These are phyloP conservation scores for Mucor indicus DNA, from an alignment of 371 early-diverging fungal genomes.

Conservation along the genomic window DNA sequence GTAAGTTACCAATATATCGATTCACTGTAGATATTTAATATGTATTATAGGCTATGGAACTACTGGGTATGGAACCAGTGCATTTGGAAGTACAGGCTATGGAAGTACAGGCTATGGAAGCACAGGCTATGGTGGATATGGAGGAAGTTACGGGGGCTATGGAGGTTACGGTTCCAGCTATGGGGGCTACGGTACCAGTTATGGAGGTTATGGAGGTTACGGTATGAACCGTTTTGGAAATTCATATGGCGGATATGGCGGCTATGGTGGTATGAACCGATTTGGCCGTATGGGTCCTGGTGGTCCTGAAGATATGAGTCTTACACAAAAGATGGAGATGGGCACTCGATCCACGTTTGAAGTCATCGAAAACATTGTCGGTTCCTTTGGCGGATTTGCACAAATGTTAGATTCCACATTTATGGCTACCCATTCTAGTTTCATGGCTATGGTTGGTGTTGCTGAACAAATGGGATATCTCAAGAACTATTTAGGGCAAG, in stretches of 20 bases:
- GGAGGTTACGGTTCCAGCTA: slow-evolving; percentile 30
- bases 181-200: slow-evolving; percentile 31
- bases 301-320: slow-evolving; percentile 56
- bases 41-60: slow-evolving; percentile 2
- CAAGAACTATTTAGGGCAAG: slow-evolving; percentile 78
- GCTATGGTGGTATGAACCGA: slow-evolving; percentile 47
- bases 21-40: too few relatives aligned
- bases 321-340: slow-evolving; percentile 83
- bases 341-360: slow-evolving; percentile 90
- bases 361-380: slow-evolving; percentile 88
- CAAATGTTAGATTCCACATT: slow-evolving; percentile 97
- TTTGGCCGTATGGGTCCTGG: slow-evolving; percentile 23
- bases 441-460: slow-evolving; percentile 97
- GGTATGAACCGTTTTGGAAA: slow-evolving; percentile 32
- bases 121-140: slow-evolving; percentile 18
- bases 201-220: slow-evolving; percentile 38
- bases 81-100: slow-evolving; percentile 6
- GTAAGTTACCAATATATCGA: too few relatives aligned
- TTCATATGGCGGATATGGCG: slow-evolving; percentile 42
- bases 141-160: slow-evolving; percentile 32
- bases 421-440: slow-evolving; percentile 94
- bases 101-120: slow-evolving; percentile 15
- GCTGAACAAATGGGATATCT: slow-evolving; percentile 94
- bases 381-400: slow-evolving; percentile 95
- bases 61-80: slow-evolving; percentile 11